Evolutionary conservation across 2,329 filamentous ascomycete genomes (phyloP).

Genomic region (Pezicula rhizophila): DNA sequence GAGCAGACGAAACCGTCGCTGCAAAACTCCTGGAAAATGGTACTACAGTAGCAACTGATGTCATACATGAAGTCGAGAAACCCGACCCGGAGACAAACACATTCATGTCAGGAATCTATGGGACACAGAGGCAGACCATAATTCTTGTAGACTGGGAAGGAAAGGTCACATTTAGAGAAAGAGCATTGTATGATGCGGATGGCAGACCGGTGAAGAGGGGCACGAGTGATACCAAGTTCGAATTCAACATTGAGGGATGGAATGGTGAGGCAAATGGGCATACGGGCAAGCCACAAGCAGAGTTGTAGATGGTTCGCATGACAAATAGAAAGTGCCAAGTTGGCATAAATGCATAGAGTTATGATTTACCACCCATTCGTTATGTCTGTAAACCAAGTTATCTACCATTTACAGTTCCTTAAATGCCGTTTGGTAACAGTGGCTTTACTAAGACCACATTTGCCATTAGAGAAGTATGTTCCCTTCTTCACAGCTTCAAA

Average conservation of each 20-base stretch:
- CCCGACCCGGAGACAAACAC: constrained; percentile 32
- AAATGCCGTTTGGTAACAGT: no score
- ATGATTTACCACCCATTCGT: background rate
- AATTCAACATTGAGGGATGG: constrained; percentile 48
- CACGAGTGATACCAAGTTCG: constrained; percentile 48
- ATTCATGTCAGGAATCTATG: constrained; percentile 56
- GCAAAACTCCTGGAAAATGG: constrained; percentile 9
- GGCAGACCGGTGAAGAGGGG: constrained; percentile 49
- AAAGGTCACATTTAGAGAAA: constrained; percentile 52
- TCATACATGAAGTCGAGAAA: constrained; percentile 16
- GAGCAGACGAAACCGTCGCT: constrained; percentile 27
- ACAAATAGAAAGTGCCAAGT: constrained; percentile 5
- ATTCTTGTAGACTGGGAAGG: constrained; percentile 58
- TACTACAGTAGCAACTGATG: constrained; percentile 1
- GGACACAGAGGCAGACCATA: constrained; percentile 59
- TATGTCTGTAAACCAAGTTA: background rate
- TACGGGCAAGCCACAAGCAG: constrained; percentile 11
- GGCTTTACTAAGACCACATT: background rate
- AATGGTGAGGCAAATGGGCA: constrained; percentile 22
- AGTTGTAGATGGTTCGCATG: constrained; percentile 2
- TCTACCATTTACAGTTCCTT: background rate
- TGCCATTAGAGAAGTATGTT: no score
- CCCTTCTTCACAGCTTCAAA: no score
- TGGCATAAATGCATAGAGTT: background rate
- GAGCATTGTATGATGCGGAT: constrained; percentile 52